Percentiles rank a stretch among this genome's conserved stretches.
phyloP scores from a whole-genome alignment of 177 flowering plant species.

The Telopea speciosissima region DNA sequence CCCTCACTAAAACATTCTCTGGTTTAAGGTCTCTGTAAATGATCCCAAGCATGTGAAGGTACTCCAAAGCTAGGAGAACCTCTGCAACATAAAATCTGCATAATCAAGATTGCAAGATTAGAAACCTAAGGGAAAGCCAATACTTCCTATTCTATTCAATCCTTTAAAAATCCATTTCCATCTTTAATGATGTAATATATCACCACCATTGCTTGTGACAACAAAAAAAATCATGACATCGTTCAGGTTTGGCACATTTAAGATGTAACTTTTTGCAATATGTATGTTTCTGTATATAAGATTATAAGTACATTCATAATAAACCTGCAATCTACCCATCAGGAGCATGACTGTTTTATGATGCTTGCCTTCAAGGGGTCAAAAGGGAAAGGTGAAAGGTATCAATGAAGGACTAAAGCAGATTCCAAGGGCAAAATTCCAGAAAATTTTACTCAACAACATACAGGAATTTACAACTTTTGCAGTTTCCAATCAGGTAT shows the following conservation, averaged over 20 bases:
- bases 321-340: no score
- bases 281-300: not conserved
- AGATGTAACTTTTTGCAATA: not conserved
- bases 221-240: not conserved
- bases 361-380: not conserved
- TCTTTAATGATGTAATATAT: not conserved
- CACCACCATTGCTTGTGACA: not conserved
- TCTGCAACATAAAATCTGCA: slow-evolving; percentile 87
- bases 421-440: no score
- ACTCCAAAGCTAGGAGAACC: slow-evolving; percentile 84
- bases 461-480: no score
- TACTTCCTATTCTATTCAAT: not conserved
- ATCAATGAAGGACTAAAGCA: not conserved
- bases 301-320: not conserved
- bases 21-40: slow-evolving; percentile 87
- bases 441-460: no score
- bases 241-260: not conserved
- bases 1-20: slow-evolving; percentile 78
- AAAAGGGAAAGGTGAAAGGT: not conserved
- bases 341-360: not conserved
- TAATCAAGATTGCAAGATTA: slow-evolving; percentile 1
- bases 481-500: no score
- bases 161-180: not conserved
- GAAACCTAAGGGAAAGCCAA: not conserved
- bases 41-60: slow-evolving; percentile 88